Evolutionary conservation across 2,329 filamentous ascomycete genomes (phyloP).

Genomic region (Penicillium sp.): DNA sequence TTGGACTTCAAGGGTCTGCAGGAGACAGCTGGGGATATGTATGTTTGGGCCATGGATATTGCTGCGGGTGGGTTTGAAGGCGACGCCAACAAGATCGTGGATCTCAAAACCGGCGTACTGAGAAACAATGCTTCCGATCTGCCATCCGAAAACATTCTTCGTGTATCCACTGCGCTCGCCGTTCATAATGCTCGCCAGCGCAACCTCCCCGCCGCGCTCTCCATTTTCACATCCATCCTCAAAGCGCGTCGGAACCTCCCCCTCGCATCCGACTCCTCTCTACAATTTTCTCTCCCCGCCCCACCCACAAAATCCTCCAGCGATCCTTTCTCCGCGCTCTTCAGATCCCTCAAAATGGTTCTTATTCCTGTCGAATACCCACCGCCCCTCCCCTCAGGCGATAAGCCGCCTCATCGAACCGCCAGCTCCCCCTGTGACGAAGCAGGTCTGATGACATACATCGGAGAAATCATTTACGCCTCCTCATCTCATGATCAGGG

Average conservation of each 20-base stretch:
- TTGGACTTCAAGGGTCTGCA: conserved; percentile 72
- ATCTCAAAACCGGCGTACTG: conserved; percentile 65
- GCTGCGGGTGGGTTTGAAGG: conserved; percentile 59
- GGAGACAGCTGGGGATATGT: conserved; percentile 70
- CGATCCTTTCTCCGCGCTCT: conserved; percentile 34
- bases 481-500: conserved; percentile 67
- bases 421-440: conserved; percentile 74
- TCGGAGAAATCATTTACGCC: conserved; percentile 89
- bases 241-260: conserved; percentile 68
- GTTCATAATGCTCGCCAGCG: conserved; percentile 72
- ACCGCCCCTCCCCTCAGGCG: conserved; percentile 67
- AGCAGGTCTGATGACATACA: conserved; percentile 81
- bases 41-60: conserved; percentile 73
- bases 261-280: conserved; percentile 31
- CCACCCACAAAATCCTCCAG: conserved; percentile 20
- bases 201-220: conserved; percentile 69
- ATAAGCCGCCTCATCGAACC: conserved; percentile 65
- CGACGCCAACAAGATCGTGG: conserved; percentile 53
- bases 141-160: conserved; percentile 73
- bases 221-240: conserved; percentile 82
- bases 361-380: conserved; percentile 66
- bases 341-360: conserved; percentile 44
- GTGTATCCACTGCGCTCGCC: conserved; percentile 73
- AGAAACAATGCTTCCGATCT: conserved; percentile 54
- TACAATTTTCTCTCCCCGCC: conserved; percentile 21